Evolutionary conservation across 1,284 basidiomycete species (phyloP), one percentile per base, ranked within the genome.

Genomic region (Pisolithus thermaeus): DNA sequence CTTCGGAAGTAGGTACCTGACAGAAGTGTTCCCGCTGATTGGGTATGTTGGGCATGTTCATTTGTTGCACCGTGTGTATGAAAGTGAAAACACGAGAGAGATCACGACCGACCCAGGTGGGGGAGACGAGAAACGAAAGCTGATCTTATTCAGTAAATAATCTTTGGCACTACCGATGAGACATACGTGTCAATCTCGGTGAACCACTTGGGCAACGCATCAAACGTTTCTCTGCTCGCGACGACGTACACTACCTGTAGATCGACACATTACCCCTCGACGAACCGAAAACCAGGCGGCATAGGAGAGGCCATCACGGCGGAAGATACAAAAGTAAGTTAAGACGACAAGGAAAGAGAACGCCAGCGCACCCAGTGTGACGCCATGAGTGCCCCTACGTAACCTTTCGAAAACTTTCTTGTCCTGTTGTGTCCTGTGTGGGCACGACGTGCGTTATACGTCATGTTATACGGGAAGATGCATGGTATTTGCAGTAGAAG

Each of bases 121-220:
- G 38, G 3, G 23, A n/a, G 41, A 16, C 41, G 9, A 18, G 32
- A 25, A 23, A 14, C 50, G 38, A 28, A 35, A 3, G 63, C 71
- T 51, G 50, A 87, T 90, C 79, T 94, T 96, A 74, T 98, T 96
- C 4, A 96, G 78, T 71, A 98, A 99, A 73, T 80, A 61, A 98
- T 92, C 78, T 94, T 92, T 46, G 96, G 90, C n/a, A 97, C 92
- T 7, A 87, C 84, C 23, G 77, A 75, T 1, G 84, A 83, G 47
- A 96, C n/a, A 64, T 97, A 98, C 23, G 92, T 96, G 63, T 97
- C 92, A 7, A 99, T 83, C 67, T 99, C 96, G 48, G 83, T 83
- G 68, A 91, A 93, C 96, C n/a, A n/a, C n/a, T n/a, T n/a, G n/a
- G n/a, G n/a, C n/a, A n/a, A n/a, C n/a, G n/a, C n/a, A n/a, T n/a